Evolutionary conservation across 345 rosid genomes (phyloP).

Genomic region (Eucalyptus decipiens): DNA sequence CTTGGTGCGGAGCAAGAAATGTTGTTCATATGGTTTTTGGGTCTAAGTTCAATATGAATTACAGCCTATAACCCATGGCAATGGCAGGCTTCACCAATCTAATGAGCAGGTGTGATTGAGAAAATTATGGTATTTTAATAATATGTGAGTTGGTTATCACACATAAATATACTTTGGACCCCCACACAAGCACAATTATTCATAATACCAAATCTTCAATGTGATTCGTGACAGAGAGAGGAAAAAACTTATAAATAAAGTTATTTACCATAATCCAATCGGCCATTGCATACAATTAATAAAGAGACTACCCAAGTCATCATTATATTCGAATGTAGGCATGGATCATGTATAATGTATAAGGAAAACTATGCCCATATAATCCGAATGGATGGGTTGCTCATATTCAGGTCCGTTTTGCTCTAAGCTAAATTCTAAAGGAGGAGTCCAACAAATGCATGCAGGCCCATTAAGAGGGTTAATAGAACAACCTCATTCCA

Average conservation of each 20-base stretch:
- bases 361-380: too few relatives aligned
- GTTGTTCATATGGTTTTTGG: background rate
- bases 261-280: conserved; percentile 57
- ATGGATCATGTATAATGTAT: too few relatives aligned
- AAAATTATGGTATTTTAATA: background rate
- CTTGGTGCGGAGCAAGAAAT: background rate
- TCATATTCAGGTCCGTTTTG: background rate
- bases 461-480: background rate
- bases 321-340: too few relatives aligned
- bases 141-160: background rate
- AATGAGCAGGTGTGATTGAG: background rate
- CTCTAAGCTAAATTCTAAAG: background rate
- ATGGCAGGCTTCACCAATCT: background rate
- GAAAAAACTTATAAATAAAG: background rate
- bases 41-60: background rate
- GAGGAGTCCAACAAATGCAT: background rate
- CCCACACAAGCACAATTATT: background rate
- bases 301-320: too few relatives aligned
- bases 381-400: too few relatives aligned
- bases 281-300: background rate
- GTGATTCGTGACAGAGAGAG: background rate
- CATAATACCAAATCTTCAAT: background rate
- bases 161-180: background rate
- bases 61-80: background rate
- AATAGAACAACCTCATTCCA: background rate